These are phyloP conservation scores for Brassica rapa DNA, from an alignment of 345 rosid genomes.

Conservation along the genomic window DNA sequence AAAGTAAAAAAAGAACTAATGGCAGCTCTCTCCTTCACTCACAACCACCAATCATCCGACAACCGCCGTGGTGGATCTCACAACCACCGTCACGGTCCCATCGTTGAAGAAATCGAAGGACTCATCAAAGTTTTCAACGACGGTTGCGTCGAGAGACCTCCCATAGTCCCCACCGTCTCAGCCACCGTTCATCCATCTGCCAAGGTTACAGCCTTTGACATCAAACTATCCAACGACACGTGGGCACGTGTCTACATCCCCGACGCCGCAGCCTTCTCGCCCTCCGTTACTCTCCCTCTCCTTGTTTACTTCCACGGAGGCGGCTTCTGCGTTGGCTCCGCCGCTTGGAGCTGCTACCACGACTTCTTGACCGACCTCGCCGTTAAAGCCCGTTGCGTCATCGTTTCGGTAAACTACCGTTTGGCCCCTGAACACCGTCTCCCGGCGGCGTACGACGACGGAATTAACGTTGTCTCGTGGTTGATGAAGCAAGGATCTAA, in stretches of 20 bases:
- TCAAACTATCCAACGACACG: conserved; percentile 40
- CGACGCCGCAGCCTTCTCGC: conserved; percentile 2
- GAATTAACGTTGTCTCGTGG: conserved; percentile 60
- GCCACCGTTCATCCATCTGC: conserved; percentile 35
- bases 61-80: conserved; percentile 39
- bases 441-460: conserved; percentile 70
- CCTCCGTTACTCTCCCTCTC: conserved; percentile 52
- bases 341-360: conserved; percentile 70
- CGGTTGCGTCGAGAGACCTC: conserved; percentile 64
- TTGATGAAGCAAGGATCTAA: conserved; percentile 45
- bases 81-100: conserved; percentile 45
- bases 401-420: conserved; percentile 58
- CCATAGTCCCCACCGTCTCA: conserved; percentile 56
- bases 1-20: conserved; percentile 23
- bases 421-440: conserved; percentile 66
- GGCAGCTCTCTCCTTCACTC: conserved; percentile 51
- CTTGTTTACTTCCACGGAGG: conserved; percentile 77
- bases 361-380: conserved; percentile 57
- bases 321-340: conserved; percentile 69
- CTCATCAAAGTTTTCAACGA: conserved; percentile 67
- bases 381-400: conserved; percentile 47
- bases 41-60: conserved; percentile 37
- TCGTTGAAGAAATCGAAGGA: conserved; percentile 64
- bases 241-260: conserved; percentile 49
- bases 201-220: conserved; percentile 40